phyloP scores from a whole-genome alignment of 140 eudicot species.

The Senecio squalidus region DNA sequence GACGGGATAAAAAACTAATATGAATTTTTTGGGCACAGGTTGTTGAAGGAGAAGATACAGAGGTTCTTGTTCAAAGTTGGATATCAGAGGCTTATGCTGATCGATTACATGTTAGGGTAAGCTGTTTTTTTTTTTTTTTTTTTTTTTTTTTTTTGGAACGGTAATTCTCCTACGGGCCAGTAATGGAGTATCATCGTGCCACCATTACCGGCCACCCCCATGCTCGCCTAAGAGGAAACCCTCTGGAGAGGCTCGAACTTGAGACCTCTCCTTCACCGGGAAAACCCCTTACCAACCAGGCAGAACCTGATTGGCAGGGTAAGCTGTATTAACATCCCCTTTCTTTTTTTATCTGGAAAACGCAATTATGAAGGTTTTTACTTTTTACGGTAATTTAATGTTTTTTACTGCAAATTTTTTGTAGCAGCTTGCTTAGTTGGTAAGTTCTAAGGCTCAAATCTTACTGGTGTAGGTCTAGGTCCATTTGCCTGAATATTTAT shows the following conservation, averaged over 20 bases:
- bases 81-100: constrained; percentile 75
- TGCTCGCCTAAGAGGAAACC: no score
- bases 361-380: no score
- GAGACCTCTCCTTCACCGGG: no score
- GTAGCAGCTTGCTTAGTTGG: not conserved
- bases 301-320: no score
- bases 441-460: not conserved
- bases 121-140: not conserved
- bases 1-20: no score
- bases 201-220: no score
- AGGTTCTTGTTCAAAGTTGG: constrained; percentile 65
- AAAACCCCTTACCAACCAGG: no score
- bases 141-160: not conserved
- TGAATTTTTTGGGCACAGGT: constrained; percentile 38
- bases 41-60: constrained; percentile 89
- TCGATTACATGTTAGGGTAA: constrained; percentile 77
- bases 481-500: not conserved
- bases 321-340: no score
- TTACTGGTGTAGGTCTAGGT: not conserved
- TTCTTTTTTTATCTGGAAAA: no score
- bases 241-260: no score
- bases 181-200: no score
- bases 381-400: no score
- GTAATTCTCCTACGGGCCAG: not conserved
- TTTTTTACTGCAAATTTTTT: not conserved